Base-by-base conservation (phyloP, 2,329 filamentous ascomycete genomes). In the Fusarium paranaense region DNA sequence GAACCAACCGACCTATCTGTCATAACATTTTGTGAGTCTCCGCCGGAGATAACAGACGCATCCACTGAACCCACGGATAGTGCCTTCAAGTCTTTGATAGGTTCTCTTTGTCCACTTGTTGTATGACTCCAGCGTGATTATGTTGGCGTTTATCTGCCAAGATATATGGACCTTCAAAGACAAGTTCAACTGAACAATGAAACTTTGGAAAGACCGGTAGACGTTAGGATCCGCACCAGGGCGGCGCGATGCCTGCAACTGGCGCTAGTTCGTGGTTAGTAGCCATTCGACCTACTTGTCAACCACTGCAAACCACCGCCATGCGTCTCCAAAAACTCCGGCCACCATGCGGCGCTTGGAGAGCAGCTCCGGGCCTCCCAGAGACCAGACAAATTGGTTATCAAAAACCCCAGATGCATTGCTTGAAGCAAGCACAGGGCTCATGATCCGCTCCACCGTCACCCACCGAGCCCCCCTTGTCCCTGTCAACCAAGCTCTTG, bases 391-490 rank as follows among this genome's bases (percentile, higher is more conserved):
- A 27, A 62, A 40, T 67, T 64, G 62, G 66, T 63, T 64, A 65
- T 54, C 50, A 47, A 20, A 61, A 62, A 20, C 62, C 70, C 59
- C 25, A 71, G 59, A 63, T 47, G 32, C n/a, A 47, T 65, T 27
- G 54, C 54, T 35, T 32, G 42, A 25, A 47, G 42, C 32, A 69
- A 52, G 57, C 62, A 58, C 62, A 47, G 62, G 32, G 35, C 22
- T 37, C 66, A 68, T 50, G 50, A 65, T 62, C 60, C 50, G 67
- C 61, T 71, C 59, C 38, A 42, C 66, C 20, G 42, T 50, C 38
- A 14, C 35, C 33, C 56, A 57, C n/a, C 30, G 20, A 54, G 27
- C 20, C 47, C 52, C 47, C 69, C 58, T 66, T 62, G 62, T 63
- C 52, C 58, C 35, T 64, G 58, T 66, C 50, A 32, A 52, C 47